phyloP scores from a whole-genome alignment of 2,329 filamentous ascomycete genomes.

The Pyrenophora tritici-repentis region DNA sequence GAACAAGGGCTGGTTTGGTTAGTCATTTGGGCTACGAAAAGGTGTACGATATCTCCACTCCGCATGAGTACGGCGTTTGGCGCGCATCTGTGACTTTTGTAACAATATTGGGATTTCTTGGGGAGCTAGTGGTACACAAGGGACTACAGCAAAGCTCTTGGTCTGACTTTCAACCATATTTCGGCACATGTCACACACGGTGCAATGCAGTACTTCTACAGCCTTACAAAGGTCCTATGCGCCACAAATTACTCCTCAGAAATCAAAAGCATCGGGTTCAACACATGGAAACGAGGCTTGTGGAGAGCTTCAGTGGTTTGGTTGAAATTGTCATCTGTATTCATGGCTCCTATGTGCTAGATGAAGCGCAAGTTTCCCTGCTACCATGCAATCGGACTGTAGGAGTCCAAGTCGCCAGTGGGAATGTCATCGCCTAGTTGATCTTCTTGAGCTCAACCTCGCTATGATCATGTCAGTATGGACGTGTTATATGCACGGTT shows the following conservation, averaged over 20 bases:
- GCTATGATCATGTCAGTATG: conserved; percentile 17
- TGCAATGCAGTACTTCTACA: not conserved
- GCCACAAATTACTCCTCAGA: not conserved
- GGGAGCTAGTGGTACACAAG: not conserved
- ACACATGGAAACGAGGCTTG: not conserved
- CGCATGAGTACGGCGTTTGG: conserved; percentile 19
- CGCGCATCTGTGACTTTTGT: not conserved
- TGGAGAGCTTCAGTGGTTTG: not conserved
- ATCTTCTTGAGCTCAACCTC: conserved; percentile 45
- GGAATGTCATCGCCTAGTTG: conserved; percentile 22
- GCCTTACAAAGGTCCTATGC: not conserved
- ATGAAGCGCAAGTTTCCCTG: not conserved
- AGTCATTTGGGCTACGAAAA: not conserved
- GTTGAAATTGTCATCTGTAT: not conserved
- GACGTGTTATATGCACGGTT: not conserved
- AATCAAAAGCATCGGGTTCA: not conserved
- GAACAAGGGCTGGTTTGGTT: conserved; percentile 29
- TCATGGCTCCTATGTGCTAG: not conserved
- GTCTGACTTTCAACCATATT: not conserved
- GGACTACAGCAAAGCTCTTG: not conserved
- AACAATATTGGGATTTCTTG: not conserved
- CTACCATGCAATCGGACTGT: not conserved
- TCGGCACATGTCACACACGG: not conserved
- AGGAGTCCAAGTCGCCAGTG: not conserved
- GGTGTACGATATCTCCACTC: conserved; percentile 18